Evolutionary conservation across 1,284 basidiomycete species (phyloP).

Genomic region (Schizophyllum commune): DNA sequence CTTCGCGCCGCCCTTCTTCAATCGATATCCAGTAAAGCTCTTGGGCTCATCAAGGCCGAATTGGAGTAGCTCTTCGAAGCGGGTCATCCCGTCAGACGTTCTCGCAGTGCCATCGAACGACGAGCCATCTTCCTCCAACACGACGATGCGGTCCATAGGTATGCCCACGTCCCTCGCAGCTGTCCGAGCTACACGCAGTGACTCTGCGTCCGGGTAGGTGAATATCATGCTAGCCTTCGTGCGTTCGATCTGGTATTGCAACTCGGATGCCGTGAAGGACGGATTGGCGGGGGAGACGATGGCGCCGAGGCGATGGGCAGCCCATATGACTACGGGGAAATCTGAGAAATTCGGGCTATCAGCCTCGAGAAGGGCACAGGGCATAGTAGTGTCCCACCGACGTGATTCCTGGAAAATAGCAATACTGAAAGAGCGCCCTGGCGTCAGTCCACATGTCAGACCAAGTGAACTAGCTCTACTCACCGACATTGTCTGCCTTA

Average conservation of each 20-base stretch:
- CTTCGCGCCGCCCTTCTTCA: slow-evolving; percentile 29
- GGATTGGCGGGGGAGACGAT: slow-evolving; percentile 63
- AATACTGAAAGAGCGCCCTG: slow-evolving; percentile 34
- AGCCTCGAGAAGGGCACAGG: not conserved
- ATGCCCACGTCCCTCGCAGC: slow-evolving; percentile 52
- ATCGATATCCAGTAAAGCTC: slow-evolving; percentile 26
- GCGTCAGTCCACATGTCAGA: not conserved
- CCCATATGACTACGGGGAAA: slow-evolving; percentile 65
- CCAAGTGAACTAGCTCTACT: slow-evolving; percentile 14
- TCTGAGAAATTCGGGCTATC: slow-evolving; percentile 30
- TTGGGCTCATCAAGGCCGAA: slow-evolving; percentile 22
- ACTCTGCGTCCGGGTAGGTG: slow-evolving; percentile 37
- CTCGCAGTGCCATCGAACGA: slow-evolving; percentile 14
- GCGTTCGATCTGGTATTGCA: slow-evolving; percentile 47
- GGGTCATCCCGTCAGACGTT: slow-evolving; percentile 4
- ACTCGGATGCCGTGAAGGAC: slow-evolving; percentile 53
- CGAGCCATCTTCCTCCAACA: slow-evolving; percentile 22
- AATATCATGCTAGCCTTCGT: slow-evolving; percentile 50
- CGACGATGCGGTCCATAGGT: slow-evolving; percentile 39
- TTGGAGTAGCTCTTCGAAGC: slow-evolving; percentile 26
- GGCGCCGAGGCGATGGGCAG: slow-evolving; percentile 59
- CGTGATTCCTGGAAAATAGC: slow-evolving; percentile 60
- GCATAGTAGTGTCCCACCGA: slow-evolving; percentile 33
- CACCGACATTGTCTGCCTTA: slow-evolving; percentile 28
- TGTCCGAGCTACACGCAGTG: slow-evolving; percentile 38